phyloP scores from a whole-genome alignment of 1,284 basidiomycete species.

The Trichosporon ovoides region DNA sequence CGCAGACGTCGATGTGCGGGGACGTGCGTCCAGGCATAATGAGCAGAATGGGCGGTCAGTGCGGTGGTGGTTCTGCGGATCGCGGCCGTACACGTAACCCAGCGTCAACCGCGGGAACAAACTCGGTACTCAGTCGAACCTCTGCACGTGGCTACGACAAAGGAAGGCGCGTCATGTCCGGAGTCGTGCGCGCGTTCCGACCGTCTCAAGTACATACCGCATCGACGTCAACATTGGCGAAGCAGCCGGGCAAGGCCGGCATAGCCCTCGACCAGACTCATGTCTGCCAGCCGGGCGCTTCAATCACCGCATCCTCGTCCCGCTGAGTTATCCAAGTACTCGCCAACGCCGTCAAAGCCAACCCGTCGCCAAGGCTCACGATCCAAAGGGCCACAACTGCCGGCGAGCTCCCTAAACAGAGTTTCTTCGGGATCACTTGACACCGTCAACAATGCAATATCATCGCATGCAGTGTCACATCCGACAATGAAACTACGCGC shows the following conservation, averaged over 20 bases:
- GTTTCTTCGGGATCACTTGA: too few species aligned
- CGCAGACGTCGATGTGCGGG: too few species aligned
- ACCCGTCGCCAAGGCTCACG: background rate
- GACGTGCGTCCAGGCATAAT: too few species aligned
- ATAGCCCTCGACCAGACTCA: background rate
- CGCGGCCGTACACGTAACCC: background rate
- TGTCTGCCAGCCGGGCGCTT: background rate
- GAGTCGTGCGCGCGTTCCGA: background rate
- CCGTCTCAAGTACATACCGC: background rate
- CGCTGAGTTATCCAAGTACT: too few species aligned
- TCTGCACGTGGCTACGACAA: background rate
- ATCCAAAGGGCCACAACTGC: too few species aligned
- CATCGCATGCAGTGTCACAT: too few species aligned
- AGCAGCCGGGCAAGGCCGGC: background rate
- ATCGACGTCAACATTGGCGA: background rate
- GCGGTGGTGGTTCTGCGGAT: background rate
- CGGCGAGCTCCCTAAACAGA: too few species aligned
- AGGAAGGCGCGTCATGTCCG: constrained; percentile 1
- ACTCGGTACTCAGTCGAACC: background rate
- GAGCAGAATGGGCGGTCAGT: too few species aligned
- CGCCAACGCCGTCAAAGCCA: background rate
- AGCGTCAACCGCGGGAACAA: background rate
- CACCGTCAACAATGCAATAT: too few species aligned
- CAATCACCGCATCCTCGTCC: background rate
- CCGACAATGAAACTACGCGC: background rate